A percentile compares a stretch with the other conserved stretches of the same genome.
phyloP scores from a whole-genome alignment of 179 eudicot species.

The Heliamphora pulchella region DNA sequence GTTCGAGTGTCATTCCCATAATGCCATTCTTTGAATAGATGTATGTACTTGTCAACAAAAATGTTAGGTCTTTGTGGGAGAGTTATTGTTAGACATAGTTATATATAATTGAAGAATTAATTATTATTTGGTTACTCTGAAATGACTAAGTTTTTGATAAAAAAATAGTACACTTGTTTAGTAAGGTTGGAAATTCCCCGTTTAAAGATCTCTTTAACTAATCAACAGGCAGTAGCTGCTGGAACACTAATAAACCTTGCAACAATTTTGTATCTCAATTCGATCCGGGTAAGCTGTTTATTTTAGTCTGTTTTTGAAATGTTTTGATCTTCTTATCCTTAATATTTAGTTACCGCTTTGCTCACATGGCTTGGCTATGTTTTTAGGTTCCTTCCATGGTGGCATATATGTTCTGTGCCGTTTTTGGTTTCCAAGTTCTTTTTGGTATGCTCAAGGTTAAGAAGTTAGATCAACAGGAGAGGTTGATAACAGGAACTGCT shows the following conservation, averaged over 20 bases:
- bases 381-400: constrained; percentile 62
- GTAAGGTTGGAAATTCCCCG: background rate
- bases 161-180: background rate
- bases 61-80: background rate
- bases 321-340: background rate
- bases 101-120: background rate
- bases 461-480: constrained; percentile 75
- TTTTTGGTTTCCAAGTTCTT: constrained; percentile 80
- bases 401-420: constrained; percentile 55
- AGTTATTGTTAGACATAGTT: background rate
- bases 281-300: constrained; percentile 48
- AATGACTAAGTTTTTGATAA: background rate
- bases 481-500: constrained; percentile 91
- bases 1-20: too few relatives aligned
- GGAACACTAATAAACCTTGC: constrained; percentile 85
- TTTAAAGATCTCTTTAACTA: background rate
- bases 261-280: constrained; percentile 63
- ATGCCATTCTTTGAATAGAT: too few relatives aligned
- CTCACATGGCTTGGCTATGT: constrained; percentile 14
- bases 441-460: constrained; percentile 72
- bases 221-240: constrained; percentile 69
- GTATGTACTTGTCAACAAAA: too few relatives aligned
- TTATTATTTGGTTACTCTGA: background rate
- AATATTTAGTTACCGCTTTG: background rate
- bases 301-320: background rate